Evolutionary conservation across 1,139 yeast genomes (phyloP), one percentile per base, ranked within the genome.

Genomic region (Suhomyces terraborum): DNA sequence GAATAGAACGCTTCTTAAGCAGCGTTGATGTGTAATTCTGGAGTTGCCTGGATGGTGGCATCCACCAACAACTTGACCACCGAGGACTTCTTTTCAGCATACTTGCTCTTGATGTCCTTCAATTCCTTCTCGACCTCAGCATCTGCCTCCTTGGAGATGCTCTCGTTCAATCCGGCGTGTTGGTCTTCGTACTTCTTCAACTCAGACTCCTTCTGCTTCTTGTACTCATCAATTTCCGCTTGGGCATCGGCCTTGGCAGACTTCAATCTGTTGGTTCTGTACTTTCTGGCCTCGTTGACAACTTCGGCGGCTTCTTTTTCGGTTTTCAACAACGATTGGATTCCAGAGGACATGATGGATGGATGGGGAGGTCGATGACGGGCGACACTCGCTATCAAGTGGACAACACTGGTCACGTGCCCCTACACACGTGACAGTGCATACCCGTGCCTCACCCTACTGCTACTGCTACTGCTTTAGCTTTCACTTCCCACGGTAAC

Each of bases 301-400:
- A 91, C 87, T 58, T 84, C 94, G 54, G 95, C 97, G 17, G 98
- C 98, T 58, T 88, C 94, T 69, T 87, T 88, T 72, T 93, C 98
- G 44, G 98, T 95, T 74, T 84, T 58, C 48, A 59, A 56, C 41
- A 59, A 55, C 35, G 62, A 55, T 51, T 59, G 63, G 49, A 59
- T 59, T 26, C 62, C 60, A 29, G 63, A 56, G n/a, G 63, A 58
- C 61, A 57, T 56, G 34, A 24, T 16, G 21, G 35, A 57, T 56
- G 32, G 28, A n/a, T 19, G 24, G 29, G 24, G 30, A 26, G 31
- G n/a, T 14, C 4, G 16, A n/a, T 3, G 29, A 14, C 23, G 34
- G 33, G 31, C 17, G 13, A 10, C 14, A 19, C 16, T 14, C 26
- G 14, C 32, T 29, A 29, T 29, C 32, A 32, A 22, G 17, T 30